Conservation (phyloP, 1,284 basidiomycete species). For the Leccinum angustisporum region DNA sequence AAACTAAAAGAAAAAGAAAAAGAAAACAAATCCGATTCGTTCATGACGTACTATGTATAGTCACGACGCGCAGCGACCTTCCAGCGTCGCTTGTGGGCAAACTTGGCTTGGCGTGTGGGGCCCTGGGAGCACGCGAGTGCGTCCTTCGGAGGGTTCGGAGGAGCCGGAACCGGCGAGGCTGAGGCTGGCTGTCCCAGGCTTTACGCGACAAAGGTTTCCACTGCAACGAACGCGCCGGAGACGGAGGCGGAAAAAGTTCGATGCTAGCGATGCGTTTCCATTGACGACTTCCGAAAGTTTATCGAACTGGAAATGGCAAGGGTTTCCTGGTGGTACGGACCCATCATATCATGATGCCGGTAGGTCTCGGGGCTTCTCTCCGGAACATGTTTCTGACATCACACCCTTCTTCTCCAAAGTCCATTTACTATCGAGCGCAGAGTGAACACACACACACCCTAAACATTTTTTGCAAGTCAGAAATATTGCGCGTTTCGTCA, state of each 20-base stretch:
- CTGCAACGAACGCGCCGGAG: not conserved
- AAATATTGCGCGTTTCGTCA: constrained; percentile 6
- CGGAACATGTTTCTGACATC: constrained; percentile 7
- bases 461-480: not conserved
- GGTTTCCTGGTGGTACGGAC: not conserved
- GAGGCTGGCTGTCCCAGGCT: not conserved
- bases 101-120: not conserved
- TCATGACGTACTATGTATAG: constrained; percentile 4
- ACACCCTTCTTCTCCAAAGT: constrained; percentile 16
- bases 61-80: not conserved
- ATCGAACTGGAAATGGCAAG: constrained; percentile 9
- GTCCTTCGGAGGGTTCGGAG: not conserved
- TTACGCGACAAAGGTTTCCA: not conserved
- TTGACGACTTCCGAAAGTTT: constrained; percentile 3
- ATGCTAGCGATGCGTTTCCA: not conserved
- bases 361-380: constrained; percentile 13
- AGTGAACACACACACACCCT: not conserved
- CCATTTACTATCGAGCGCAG: constrained; percentile 2
- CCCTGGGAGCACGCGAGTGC: not conserved
- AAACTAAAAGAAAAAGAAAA: not conserved
- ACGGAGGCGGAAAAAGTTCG: not conserved
- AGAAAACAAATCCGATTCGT: not conserved
- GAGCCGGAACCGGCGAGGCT: not conserved
- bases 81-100: not conserved
- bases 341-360: not conserved